Evolutionary conservation across 2,329 filamentous ascomycete species (phyloP), one percentile per base, ranked within the genome.

Genomic region (Sarocladium oryzae): DNA sequence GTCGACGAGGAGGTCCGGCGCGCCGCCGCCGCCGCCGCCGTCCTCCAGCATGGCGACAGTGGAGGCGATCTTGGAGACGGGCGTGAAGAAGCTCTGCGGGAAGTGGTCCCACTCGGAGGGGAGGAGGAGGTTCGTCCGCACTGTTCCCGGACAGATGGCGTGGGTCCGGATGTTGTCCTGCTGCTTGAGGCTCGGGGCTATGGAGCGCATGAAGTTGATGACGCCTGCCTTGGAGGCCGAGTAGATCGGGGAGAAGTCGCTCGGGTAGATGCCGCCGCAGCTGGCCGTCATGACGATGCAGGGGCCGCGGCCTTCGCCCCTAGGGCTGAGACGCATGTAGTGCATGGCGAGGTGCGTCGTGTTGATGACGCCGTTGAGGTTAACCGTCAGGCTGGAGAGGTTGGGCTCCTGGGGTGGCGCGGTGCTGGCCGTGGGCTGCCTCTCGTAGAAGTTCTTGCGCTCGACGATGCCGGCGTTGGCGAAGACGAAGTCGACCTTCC

Each of bases 401-500:
- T 60, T 58, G 2, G 60, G 63, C 52, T 59, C 56, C 3, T 60
- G 56, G 15, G 58, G 60, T 15, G 57, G 57, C 11, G 40, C 37
- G 4, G 32, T 38, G n/a, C 52, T 40, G 9, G 52, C 18, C 2
- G 50, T 37, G n/a, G 52, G 49, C 4, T 49, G 33, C 18, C 32
- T 56, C 23, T 54, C 48, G 51, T 56, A 73, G 58, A 72, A 72
- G 51, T 69, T 70, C 51, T 62, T 57, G 16, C 63, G 58, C 50
- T 74, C 70, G 7, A 73, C 60, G 20, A 74, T 65, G 1, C 73
- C 73, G 1, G 73, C 73, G 51, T 76, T 76, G 15, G 71, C 73
- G 55, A 72, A 76, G 30, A 76, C 71, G 54, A 76, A 73, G 60
- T 76, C 73, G 15, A 76, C 41, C 2, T 66, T 59, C 13, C 62